Evolutionary conservation across 352 stramenopile genomes (phyloP).

Genomic region (Salisapilia sapeloensis): DNA sequence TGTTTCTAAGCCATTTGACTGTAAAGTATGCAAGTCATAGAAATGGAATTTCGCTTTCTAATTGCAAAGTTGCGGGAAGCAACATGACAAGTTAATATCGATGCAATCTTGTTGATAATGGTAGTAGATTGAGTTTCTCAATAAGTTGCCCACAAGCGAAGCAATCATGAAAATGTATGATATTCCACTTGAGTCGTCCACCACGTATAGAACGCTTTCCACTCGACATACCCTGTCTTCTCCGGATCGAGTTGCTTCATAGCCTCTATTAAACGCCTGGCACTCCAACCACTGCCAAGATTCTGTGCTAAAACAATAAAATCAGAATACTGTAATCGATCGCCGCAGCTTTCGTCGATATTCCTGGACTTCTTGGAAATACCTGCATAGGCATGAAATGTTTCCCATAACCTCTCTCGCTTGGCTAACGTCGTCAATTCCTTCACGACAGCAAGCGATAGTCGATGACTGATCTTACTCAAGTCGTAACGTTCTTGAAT

Average conservation of each 20-base stretch:
- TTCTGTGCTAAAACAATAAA: slow-evolving; percentile 24
- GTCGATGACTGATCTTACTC: slow-evolving; percentile 34
- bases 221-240: slow-evolving; percentile 34
- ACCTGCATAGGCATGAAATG: slow-evolving; percentile 18
- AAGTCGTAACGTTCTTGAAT: slow-evolving; percentile 39
- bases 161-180: background rate
- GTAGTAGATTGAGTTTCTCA: too few species aligned
- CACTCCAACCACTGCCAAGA: slow-evolving; percentile 14
- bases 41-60: too few species aligned
- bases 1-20: too few species aligned
- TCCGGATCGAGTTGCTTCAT: slow-evolving; percentile 23
- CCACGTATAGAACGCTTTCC: slow-evolving; percentile 49
- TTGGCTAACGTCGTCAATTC: slow-evolving; percentile 47
- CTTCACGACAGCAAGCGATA: slow-evolving; percentile 41
- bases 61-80: too few species aligned
- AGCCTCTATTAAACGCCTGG: slow-evolving; percentile 25
- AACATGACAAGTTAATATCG: too few species aligned
- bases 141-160: too few species aligned
- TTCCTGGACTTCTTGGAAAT: background rate
- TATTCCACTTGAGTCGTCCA: slow-evolving; percentile 27
- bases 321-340: slow-evolving; percentile 16
- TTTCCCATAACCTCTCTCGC: slow-evolving; percentile 31
- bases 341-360: slow-evolving; percentile 1
- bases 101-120: too few species aligned
- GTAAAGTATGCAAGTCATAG: too few species aligned